These are phyloP conservation scores for Plasmopara halstedii DNA, from an alignment of 352 stramenopile species.

Conservation along the genomic window DNA sequence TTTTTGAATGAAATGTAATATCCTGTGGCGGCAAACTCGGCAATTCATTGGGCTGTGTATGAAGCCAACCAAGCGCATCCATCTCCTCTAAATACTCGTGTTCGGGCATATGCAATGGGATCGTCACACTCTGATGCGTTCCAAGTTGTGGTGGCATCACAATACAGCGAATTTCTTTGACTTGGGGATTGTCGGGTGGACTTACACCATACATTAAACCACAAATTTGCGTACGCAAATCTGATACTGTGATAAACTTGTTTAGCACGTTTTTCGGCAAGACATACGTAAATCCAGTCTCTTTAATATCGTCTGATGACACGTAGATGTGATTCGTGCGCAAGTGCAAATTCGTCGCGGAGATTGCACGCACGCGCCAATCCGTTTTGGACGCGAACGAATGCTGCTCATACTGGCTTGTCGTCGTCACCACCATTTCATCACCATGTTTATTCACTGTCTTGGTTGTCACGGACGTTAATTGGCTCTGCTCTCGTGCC, in stretches of 20 bases:
- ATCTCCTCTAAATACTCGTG: slow-evolving; percentile 97
- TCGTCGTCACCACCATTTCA: slow-evolving; percentile 99
- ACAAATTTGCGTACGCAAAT: slow-evolving; percentile 97
- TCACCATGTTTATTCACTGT: slow-evolving; percentile 99
- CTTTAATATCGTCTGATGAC: slow-evolving; percentile 95
- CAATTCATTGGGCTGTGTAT: slow-evolving; percentile 98
- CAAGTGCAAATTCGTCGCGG: slow-evolving; percentile 97
- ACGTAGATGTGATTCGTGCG: slow-evolving; percentile 99
- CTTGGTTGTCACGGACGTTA: slow-evolving; percentile 98
- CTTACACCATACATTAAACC: slow-evolving; percentile 99
- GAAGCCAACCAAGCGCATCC: slow-evolving; percentile 98
- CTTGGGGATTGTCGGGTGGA: slow-evolving; percentile 95
- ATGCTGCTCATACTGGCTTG: slow-evolving; percentile 98
- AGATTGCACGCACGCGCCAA: slow-evolving; percentile 98
- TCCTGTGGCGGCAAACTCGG: slow-evolving; percentile 95
- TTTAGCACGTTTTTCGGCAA: slow-evolving; percentile 99
- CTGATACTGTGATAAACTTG: slow-evolving; percentile 98
- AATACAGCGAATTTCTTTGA: slow-evolving; percentile 99
- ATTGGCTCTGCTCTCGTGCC: slow-evolving; percentile 95
- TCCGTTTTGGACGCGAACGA: slow-evolving; percentile 99
- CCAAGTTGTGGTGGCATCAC: slow-evolving; percentile 98
- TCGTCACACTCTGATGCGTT: slow-evolving; percentile 95
- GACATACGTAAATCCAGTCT: slow-evolving; percentile 98
- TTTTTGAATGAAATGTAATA: slow-evolving; percentile 94
- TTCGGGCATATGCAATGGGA: slow-evolving; percentile 95